Evolutionary conservation across 202 grass and related monocot species (phyloP).

Genomic region (Panicum hallii): DNA sequence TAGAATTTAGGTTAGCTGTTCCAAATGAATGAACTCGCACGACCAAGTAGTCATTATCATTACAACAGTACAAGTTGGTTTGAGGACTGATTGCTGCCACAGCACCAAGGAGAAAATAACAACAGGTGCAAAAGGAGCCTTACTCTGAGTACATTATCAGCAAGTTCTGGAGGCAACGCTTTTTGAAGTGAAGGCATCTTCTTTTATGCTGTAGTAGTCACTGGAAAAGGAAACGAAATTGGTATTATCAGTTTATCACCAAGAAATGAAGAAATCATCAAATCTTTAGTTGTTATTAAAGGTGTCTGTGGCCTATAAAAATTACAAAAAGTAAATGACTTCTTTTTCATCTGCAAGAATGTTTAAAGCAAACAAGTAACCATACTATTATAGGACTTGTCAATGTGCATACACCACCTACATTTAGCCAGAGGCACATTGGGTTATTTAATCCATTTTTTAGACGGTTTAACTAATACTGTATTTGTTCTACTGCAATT

Average conservation of each 20-base stretch:
- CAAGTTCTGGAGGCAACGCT: conserved; percentile 87
- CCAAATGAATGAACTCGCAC: conserved; percentile 23
- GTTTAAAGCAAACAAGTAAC: neutral
- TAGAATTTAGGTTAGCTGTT: conserved; percentile 2
- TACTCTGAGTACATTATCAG: conserved; percentile 94
- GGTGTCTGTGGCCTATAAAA: neutral
- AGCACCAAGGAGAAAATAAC: neutral
- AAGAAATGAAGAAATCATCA: conserved; percentile 31
- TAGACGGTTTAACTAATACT: neutral
- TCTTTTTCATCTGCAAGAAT: conserved; percentile 1
- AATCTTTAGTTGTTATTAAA: neutral
- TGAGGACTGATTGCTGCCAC: neutral
- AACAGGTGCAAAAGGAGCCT: conserved; percentile 21
- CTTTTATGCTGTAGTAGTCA: conserved; percentile 24
- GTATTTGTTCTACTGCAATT: neutral
- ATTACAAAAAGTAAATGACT: neutral
- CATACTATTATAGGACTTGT: neutral
- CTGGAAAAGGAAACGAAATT: conserved; percentile 16
- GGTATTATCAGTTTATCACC: neutral
- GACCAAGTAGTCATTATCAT: conserved; percentile 9
- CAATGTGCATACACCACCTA: neutral
- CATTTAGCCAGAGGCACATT: neutral
- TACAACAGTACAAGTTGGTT: conserved; percentile 22
- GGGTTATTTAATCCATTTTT: neutral
- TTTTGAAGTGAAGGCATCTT: conserved; percentile 92